phyloP scores from a whole-genome alignment of 495 filamentous ascomycete species.

The Chaetomium tenue region DNA sequence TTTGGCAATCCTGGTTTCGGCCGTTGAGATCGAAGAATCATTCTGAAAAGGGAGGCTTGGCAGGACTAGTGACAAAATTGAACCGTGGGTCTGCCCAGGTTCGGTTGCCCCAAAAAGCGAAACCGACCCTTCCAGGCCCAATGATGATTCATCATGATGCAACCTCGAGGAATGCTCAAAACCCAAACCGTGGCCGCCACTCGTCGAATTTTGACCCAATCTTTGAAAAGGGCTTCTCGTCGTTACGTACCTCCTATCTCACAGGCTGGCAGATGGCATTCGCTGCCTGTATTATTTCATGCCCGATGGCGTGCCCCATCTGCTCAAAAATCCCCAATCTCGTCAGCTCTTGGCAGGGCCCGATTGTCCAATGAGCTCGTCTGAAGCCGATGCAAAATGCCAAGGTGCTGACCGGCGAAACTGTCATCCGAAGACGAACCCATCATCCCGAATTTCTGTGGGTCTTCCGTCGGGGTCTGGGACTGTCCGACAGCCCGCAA shows the following conservation, averaged over 20 bases:
- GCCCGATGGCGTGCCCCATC: background rate
- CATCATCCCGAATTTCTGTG: conserved; percentile 20
- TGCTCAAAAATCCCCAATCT: background rate
- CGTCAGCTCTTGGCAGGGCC: conserved; percentile 13
- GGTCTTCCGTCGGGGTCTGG: conserved; percentile 14
- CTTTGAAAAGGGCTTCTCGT: background rate
- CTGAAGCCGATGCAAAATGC: background rate
- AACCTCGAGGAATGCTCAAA: background rate
- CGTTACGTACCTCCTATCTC: background rate
- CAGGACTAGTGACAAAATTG: background rate
- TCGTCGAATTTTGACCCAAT: no score
- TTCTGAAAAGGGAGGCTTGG: background rate
- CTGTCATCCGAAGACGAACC: background rate
- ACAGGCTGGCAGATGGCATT: background rate
- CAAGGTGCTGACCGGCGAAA: conserved; percentile 23
- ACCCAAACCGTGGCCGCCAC: background rate
- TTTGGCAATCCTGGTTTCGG: background rate
- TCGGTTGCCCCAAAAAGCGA: background rate
- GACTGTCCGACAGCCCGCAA: conserved; percentile 18
- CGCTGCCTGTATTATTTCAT: no score
- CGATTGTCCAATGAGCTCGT: background rate
- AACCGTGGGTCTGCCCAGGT: background rate
- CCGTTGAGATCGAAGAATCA: background rate
- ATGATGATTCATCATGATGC: background rate
- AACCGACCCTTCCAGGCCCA: background rate